Evolutionary conservation across 768 basidiomycete species (phyloP), one percentile per base, ranked within the genome.

Genomic region (Mycena crocata): DNA sequence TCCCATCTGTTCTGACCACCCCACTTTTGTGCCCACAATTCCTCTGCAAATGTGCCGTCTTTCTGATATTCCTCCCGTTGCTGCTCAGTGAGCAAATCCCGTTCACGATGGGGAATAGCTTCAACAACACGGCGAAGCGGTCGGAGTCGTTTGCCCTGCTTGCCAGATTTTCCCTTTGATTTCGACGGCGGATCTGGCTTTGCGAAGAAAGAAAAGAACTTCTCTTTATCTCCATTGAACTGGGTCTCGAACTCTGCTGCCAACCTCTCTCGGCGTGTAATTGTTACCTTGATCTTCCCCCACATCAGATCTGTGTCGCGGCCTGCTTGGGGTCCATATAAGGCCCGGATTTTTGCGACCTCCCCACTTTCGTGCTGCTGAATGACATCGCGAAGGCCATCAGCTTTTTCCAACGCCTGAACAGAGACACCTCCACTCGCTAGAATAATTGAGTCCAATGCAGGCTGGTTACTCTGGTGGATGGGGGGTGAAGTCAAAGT

Each of bases 121-220:
- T 57, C 56, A 15, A 57, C 56, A 24, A 57, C 46, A 40, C 26
- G 45, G 10, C 56, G 56, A 32, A 32, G 46, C n/a, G 56, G 24
- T 34, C 44, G 17, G 35, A 57, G 40, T 12, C 28, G 35, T 26
- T 55, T 37, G 15, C 2, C 34, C 3, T 30, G 2, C 34, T 28
- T 7, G n/a, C 9, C 32, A 21, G 5, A 9, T 24, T 57, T 57
- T 7, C 44, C 30, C 13, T 44, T 44, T n/a, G 31, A 31, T 3
- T 14, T 28, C 1, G n/a, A 12, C 3, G 52, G 52, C 15, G 52
- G n/a, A n/a, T n/a, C 23, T 14, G 44, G 42, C 3, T 15, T 21
- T 3, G 56, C 13, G 19, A 57, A 57, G 44, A 57, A 57, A 21
- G 5, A 7, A 21, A 46, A 57, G 24, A 57, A 57, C 28, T 35